These are phyloP conservation scores for Exutisphaerella laricina DNA, from an alignment of 2,329 filamentous ascomycete genomes.

Conservation along the genomic window DNA sequence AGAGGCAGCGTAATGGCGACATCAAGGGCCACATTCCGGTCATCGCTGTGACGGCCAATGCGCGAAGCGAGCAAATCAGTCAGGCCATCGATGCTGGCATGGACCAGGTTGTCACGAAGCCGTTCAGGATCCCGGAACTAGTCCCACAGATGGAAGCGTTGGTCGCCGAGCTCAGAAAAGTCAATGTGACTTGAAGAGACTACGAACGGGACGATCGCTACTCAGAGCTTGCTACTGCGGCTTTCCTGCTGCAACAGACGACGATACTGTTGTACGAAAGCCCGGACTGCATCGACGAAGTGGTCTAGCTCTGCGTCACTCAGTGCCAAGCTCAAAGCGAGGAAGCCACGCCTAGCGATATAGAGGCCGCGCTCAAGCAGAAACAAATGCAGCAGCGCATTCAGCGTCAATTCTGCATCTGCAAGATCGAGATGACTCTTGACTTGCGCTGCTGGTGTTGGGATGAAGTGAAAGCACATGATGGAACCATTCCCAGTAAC, in stretches of 20 bases:
- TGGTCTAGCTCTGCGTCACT: constrained; percentile 32
- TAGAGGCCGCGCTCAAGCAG: constrained; percentile 37
- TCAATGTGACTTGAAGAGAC: not conserved
- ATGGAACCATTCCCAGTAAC: constrained; percentile 36
- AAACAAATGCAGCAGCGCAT: constrained; percentile 35
- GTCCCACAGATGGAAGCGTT: constrained; percentile 31
- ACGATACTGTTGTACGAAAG: constrained; percentile 11
- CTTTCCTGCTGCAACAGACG: constrained; percentile 3
- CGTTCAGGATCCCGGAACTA: constrained; percentile 33
- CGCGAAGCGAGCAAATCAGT: constrained; percentile 30
- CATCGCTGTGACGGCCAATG: constrained; percentile 34
- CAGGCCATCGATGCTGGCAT: constrained; percentile 31
- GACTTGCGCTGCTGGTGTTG: constrained; percentile 25
- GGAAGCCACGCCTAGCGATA: constrained; percentile 33
- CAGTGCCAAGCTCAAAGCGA: constrained; percentile 35
- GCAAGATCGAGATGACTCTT: constrained; percentile 17
- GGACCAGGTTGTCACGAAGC: constrained; percentile 35
- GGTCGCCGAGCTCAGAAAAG: constrained; percentile 18
- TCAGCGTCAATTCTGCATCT: constrained; percentile 28
- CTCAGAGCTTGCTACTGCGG: not conserved
- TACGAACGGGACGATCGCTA: not conserved
- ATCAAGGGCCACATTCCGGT: constrained; percentile 38
- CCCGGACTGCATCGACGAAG: constrained; percentile 24
- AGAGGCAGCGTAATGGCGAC: constrained; percentile 21
- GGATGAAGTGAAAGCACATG: constrained; percentile 35